phyloP scores from a whole-genome alignment of 2,329 filamentous ascomycete species.

The Aspergillus uvarum region DNA sequence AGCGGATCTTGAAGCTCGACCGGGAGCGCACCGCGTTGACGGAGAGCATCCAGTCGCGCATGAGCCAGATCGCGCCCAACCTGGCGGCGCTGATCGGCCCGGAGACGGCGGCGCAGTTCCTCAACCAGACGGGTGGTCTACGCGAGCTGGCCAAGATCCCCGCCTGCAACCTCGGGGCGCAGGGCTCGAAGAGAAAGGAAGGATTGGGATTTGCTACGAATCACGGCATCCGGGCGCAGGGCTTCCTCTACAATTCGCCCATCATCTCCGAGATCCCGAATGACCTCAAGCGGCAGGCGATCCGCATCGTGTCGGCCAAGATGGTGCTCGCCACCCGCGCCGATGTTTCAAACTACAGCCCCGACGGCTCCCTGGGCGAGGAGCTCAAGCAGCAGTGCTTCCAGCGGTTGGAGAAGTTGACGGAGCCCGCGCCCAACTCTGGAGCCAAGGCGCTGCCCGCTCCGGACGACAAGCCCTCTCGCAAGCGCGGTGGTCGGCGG shows the following conservation, averaged over 20 bases:
- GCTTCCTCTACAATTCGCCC: conserved; percentile 87
- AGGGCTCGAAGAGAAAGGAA: conserved; percentile 84
- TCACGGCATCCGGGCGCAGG: conserved; percentile 84
- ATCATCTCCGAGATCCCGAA: conserved; percentile 81
- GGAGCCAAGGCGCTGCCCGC: conserved; percentile 82
- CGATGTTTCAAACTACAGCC: conserved; percentile 77
- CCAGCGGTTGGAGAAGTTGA: conserved; percentile 86
- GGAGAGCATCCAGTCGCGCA: conserved; percentile 93
- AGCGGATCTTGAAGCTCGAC: conserved; percentile 85
- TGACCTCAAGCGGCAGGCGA: conserved; percentile 87
- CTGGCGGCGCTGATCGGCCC: conserved; percentile 87
- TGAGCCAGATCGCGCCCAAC: conserved; percentile 95
- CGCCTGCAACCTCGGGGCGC: conserved; percentile 85
- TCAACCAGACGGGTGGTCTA: conserved; percentile 88
- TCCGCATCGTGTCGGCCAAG: conserved; percentile 92
- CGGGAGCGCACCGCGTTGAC: conserved; percentile 82
- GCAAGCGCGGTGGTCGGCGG: conserved; percentile 86
- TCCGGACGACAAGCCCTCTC: conserved; percentile 89
- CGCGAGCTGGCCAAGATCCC: conserved; percentile 88
- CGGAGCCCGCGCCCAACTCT: conserved; percentile 86
- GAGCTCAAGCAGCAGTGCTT: conserved; percentile 79
- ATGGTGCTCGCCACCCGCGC: conserved; percentile 89
- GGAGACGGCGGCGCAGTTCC: conserved; percentile 89
- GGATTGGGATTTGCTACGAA: conserved; percentile 87
- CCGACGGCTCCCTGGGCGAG: conserved; percentile 79